phyloP scores from a whole-genome alignment of 164 flowering plant genomes.

The Pachysandra terminalis region DNA sequence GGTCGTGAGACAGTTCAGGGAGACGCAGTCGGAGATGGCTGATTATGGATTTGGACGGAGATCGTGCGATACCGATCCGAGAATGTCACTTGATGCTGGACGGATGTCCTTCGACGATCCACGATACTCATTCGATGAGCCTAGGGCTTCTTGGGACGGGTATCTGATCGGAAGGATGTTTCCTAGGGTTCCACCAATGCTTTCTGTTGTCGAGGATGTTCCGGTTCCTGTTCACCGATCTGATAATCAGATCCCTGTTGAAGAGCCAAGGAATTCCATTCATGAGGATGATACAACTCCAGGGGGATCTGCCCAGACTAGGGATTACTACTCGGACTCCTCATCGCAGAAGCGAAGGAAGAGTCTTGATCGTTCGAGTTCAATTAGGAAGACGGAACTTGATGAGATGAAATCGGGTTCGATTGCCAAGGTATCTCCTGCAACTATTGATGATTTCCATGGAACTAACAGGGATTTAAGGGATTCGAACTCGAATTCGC shows the following conservation, averaged over 20 bases:
- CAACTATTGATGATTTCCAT: conserved; percentile 27
- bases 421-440: conserved; percentile 56
- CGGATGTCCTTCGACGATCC: conserved; percentile 68
- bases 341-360: conserved; percentile 58
- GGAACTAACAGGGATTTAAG: conserved; percentile 44
- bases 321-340: conserved; percentile 86
- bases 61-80: conserved; percentile 55
- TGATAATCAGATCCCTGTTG: conserved; percentile 73
- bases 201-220: conserved; percentile 73
- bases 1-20: conserved; percentile 43
- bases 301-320: conserved; percentile 84
- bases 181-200: conserved; percentile 68
- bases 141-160: conserved; percentile 97
- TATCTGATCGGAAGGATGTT: conserved; percentile 57
- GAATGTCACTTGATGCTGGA: conserved; percentile 47
- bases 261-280: conserved; percentile 39
- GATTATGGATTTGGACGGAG: conserved; percentile 88
- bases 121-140: conserved; percentile 71
- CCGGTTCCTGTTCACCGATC: conserved; percentile 43
- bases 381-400: conserved; percentile 58
- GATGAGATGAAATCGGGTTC: conserved; percentile 56
- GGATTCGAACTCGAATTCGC: conserved; percentile 58
- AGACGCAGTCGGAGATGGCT: conserved; percentile 79
- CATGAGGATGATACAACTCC: conserved; percentile 54
- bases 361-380: conserved; percentile 75